A percentile compares a stretch with the other conserved stretches of the same genome.
phyloP scores from a whole-genome alignment of 2,329 filamentous ascomycete species.

The Calonectria naviculata region DNA sequence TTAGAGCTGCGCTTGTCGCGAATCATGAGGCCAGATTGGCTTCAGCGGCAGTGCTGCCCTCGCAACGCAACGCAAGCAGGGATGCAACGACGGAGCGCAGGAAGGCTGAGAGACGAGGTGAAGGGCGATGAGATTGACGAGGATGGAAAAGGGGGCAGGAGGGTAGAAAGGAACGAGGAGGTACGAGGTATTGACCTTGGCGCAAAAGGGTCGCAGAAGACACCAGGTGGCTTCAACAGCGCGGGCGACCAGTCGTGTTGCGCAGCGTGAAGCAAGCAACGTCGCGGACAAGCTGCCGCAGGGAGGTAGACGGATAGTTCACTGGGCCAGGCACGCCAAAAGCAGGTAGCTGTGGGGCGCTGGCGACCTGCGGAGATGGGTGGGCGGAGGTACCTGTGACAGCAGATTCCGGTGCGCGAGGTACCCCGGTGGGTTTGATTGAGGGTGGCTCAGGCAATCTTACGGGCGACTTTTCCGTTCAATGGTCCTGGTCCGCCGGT shows the following conservation, averaged over 20 bases:
- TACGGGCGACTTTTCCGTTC: slow-evolving; percentile 14
- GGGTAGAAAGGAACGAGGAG: slow-evolving; percentile 26
- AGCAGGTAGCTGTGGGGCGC: slow-evolving; percentile 27
- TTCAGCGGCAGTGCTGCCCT: slow-evolving; percentile 36
- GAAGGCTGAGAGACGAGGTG: slow-evolving; percentile 1
- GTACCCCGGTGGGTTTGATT: slow-evolving; percentile 15
- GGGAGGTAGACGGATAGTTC: slow-evolving; percentile 39
- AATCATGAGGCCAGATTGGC: slow-evolving; percentile 48
- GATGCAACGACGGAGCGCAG: slow-evolving; percentile 23
- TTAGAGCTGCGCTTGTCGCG: slow-evolving; percentile 34
- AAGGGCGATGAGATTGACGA: slow-evolving; percentile 15
- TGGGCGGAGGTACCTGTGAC: slow-evolving; percentile 10
- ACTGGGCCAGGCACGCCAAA: slow-evolving; percentile 30
- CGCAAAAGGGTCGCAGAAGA: slow-evolving; percentile 42
- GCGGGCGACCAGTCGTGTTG: slow-evolving; percentile 38
- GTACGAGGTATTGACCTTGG: slow-evolving; percentile 34
- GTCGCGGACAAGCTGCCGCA: slow-evolving; percentile 41
- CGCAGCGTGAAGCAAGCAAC: slow-evolving; percentile 42
- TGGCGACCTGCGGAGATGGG: slow-evolving; percentile 16
- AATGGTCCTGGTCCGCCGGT: slow-evolving; percentile 18
- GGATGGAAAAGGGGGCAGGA: slow-evolving; percentile 32
- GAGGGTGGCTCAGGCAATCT: slow-evolving; percentile 21
- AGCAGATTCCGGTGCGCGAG: slow-evolving; percentile 10
- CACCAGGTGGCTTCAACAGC: slow-evolving; percentile 47
- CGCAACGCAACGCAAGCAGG: slow-evolving; percentile 16